Evolutionary conservation across 2,329 filamentous ascomycete species (phyloP).

Genomic region (Penicillium sp.): DNA sequence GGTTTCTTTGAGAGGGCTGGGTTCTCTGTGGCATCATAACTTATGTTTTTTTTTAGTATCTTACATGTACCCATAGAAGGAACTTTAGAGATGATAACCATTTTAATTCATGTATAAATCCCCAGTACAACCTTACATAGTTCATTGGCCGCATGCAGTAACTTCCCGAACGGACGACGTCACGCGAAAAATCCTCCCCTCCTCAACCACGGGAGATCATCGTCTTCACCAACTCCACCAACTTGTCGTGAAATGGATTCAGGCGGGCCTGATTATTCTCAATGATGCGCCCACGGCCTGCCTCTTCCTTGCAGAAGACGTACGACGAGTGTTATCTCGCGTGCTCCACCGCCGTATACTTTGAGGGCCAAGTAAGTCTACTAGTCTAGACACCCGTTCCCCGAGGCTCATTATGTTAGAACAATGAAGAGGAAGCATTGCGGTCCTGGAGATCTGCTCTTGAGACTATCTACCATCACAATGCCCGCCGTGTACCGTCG

Average conservation of each 20-base stretch:
- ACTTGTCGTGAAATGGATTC: slow-evolving; percentile 20
- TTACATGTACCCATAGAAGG: slow-evolving; percentile 31
- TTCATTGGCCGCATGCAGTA: slow-evolving; percentile 19
- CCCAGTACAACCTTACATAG: not conserved
- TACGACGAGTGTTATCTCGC: slow-evolving; percentile 95
- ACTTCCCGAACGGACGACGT: slow-evolving; percentile 29
- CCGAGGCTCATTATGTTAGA: slow-evolving; percentile 52
- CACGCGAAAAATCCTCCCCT: slow-evolving; percentile 30
- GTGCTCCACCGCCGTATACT: slow-evolving; percentile 94
- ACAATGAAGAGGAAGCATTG: slow-evolving; percentile 86
- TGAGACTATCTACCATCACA: slow-evolving; percentile 83
- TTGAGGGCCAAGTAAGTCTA: slow-evolving; percentile 75
- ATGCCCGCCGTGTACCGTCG: slow-evolving; percentile 69
- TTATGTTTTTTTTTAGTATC: slow-evolving; percentile 11
- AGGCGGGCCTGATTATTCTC: slow-evolving; percentile 22
- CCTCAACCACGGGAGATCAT: slow-evolving; percentile 24
- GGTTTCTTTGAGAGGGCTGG: slow-evolving; percentile 17
- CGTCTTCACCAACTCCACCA: slow-evolving; percentile 18
- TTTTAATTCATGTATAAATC: not conserved
- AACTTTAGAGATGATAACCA: slow-evolving; percentile 23
- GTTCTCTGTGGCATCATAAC: slow-evolving; percentile 23
- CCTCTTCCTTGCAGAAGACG: slow-evolving; percentile 85
- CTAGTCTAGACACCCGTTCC: slow-evolving; percentile 1
- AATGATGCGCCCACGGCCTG: slow-evolving; percentile 57
- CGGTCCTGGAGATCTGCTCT: slow-evolving; percentile 87